Evolutionary conservation across 305 asterid genomes (phyloP).

Genomic region (Caryopteris hybrid): DNA sequence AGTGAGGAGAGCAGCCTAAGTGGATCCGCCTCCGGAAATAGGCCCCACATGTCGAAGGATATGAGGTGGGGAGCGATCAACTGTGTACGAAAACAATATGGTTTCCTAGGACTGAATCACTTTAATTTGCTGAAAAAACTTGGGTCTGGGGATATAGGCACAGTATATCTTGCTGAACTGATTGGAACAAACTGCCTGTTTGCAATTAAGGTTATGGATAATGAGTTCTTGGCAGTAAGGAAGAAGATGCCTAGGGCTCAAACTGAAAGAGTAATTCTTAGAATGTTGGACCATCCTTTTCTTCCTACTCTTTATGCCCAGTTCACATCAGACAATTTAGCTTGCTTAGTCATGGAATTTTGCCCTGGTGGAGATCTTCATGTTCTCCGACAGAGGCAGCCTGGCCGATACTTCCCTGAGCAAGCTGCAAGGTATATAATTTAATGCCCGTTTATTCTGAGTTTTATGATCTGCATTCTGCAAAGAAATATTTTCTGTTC

Average conservation of each 20-base stretch:
- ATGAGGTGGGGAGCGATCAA: conserved; percentile 72
- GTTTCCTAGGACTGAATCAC: conserved; percentile 66
- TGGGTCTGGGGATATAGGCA: conserved; percentile 92
- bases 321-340: conserved; percentile 74
- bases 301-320: conserved; percentile 87
- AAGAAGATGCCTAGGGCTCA: conserved; percentile 82
- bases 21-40: conserved; percentile 48
- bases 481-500: too few species aligned
- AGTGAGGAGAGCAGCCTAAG: conserved; percentile 80
- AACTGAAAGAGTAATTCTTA: conserved; percentile 87
- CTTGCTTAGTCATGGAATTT: conserved; percentile 91
- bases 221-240: conserved; percentile 71
- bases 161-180: conserved; percentile 86
- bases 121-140: conserved; percentile 82
- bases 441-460: neutral
- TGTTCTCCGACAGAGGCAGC: conserved; percentile 90
- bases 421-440: conserved; percentile 74
- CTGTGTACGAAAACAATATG: conserved; percentile 47
- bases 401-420: conserved; percentile 66
- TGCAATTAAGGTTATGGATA: conserved; percentile 94
- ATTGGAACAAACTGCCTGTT: conserved; percentile 64
- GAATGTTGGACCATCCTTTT: conserved; percentile 91
- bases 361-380: conserved; percentile 95
- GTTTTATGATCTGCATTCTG: neutral
- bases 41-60: conserved; percentile 92